These are phyloP conservation scores for Clonostachys byssicola DNA, from an alignment of 2,329 filamentous ascomycete genomes.

Conservation along the genomic window DNA sequence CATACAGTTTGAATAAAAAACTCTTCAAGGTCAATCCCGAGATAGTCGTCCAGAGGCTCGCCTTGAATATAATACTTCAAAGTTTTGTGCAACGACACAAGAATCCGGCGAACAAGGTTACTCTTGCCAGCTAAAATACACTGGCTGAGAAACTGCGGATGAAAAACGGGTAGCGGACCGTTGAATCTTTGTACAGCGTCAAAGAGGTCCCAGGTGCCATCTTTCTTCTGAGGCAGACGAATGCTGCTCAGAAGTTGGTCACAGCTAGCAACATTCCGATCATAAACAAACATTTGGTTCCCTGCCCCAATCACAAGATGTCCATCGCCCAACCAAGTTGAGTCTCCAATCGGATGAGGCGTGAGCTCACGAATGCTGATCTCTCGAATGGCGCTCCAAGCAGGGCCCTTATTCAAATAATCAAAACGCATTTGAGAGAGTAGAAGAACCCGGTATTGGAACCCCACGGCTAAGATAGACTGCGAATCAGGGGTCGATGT, in stretches of 20 bases:
- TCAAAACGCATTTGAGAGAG: slow-evolving; percentile 88
- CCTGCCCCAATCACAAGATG: slow-evolving; percentile 85
- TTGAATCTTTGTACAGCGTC: slow-evolving; percentile 81
- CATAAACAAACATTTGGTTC: slow-evolving; percentile 85
- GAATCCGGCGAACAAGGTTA: slow-evolving; percentile 63
- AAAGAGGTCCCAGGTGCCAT: slow-evolving; percentile 65
- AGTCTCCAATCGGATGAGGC: slow-evolving; percentile 88
- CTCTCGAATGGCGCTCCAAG: slow-evolving; percentile 82
- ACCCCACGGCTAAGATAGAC: slow-evolving; percentile 87
- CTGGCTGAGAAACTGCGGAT: slow-evolving; percentile 86
- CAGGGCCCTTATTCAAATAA: slow-evolving; percentile 83
- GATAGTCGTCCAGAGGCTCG: slow-evolving; percentile 73
- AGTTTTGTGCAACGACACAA: slow-evolving; percentile 68
- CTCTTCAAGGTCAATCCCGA: slow-evolving; percentile 61
- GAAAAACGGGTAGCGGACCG: slow-evolving; percentile 82
- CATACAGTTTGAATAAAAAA: slow-evolving; percentile 39
- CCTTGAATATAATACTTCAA: slow-evolving; percentile 82
- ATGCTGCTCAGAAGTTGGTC: slow-evolving; percentile 53
- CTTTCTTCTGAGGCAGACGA: slow-evolving; percentile 40
- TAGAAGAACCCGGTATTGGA: slow-evolving; percentile 78
- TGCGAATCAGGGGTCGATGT: slow-evolving; percentile 86
- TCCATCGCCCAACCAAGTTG: slow-evolving; percentile 83
- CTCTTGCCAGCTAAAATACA: slow-evolving; percentile 80
- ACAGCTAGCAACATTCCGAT: slow-evolving; percentile 65
- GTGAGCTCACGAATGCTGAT: slow-evolving; percentile 78